Evolutionary conservation across 257 asterid species (phyloP).

Genomic region (Ehretia macrophylla): DNA sequence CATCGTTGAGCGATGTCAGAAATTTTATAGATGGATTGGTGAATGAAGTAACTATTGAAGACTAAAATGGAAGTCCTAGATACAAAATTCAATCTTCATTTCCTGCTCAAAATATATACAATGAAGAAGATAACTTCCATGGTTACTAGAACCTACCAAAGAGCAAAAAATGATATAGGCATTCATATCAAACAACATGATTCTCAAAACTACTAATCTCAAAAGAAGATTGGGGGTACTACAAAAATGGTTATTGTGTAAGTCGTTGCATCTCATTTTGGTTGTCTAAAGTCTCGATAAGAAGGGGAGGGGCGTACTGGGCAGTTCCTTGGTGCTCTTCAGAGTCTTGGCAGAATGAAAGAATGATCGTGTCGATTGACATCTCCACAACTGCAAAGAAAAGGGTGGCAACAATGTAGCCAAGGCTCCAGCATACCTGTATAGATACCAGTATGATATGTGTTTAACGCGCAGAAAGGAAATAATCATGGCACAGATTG

Average conservation of each 20-base stretch:
- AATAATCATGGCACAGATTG: too few species aligned
- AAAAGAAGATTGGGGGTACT: neutral
- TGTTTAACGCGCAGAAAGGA: neutral
- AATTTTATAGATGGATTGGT: too few species aligned
- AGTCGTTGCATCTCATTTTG: slow-evolving; percentile 88
- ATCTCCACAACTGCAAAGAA: slow-evolving; percentile 98
- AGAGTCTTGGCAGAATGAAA: slow-evolving; percentile 92
- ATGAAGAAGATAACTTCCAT: neutral
- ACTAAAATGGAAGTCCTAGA: too few species aligned
- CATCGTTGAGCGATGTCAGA: too few species aligned
- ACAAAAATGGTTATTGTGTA: slow-evolving; percentile 40
- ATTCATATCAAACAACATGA: neutral
- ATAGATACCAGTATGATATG: neutral
- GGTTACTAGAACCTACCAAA: neutral
- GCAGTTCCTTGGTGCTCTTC: slow-evolving; percentile 98
- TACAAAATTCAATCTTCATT: neutral
- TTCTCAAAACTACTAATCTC: neutral
- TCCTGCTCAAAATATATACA: neutral
- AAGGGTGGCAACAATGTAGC: slow-evolving; percentile 81
- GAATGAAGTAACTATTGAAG: neutral
- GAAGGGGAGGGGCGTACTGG: slow-evolving; percentile 87
- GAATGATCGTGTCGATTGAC: slow-evolving; percentile 92
- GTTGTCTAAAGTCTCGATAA: slow-evolving; percentile 71
- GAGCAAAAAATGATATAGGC: too few species aligned
- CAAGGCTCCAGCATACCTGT: slow-evolving; percentile 97